Percentiles rank a stretch among this genome's conserved stretches.
These are phyloP conservation scores for Paxillus rubicundulus DNA, from an alignment of 768 basidiomycete genomes.

Conservation along the genomic window DNA sequence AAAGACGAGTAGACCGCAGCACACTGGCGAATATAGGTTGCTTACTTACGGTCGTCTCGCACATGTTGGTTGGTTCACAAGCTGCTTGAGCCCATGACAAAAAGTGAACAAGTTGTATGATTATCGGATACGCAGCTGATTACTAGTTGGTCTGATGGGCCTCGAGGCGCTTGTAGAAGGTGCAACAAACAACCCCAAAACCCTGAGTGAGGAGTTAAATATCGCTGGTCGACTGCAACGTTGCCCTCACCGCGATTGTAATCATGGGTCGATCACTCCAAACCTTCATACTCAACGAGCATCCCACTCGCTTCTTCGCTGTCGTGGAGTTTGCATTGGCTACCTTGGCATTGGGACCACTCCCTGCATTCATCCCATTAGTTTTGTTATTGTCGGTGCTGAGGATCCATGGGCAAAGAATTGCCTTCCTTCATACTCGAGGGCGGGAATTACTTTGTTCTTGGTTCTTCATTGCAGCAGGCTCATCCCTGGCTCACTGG, in stretches of 20 bases:
- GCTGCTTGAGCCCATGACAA: no score
- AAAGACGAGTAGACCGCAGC: no score
- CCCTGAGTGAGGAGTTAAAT: no score
- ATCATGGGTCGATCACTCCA: slow-evolving; percentile 22
- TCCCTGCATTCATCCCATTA: slow-evolving; percentile 35
- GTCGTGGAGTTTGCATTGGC: slow-evolving; percentile 23
- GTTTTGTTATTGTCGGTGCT: slow-evolving; percentile 26
- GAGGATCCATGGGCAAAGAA: slow-evolving; percentile 32
- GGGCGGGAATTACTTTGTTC: slow-evolving; percentile 32
- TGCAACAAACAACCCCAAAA: not conserved
- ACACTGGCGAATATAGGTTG: no score
- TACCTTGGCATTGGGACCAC: slow-evolving; percentile 25
- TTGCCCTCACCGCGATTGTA: not conserved
- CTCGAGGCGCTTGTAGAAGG: no score
- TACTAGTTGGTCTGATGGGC: no score
- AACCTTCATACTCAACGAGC: slow-evolving; percentile 21
- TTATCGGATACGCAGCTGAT: no score
- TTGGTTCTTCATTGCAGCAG: slow-evolving; percentile 38
- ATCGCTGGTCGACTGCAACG: not conserved
- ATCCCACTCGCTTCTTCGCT: slow-evolving; percentile 26
- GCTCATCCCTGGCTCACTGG: slow-evolving; percentile 41
- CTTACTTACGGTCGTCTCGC: no score
- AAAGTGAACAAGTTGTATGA: no score
- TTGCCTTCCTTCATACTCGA: slow-evolving; percentile 28
- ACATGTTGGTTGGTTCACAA: no score